Evolutionary conservation across 805 yeast genomes (phyloP), one percentile per base, ranked within the genome.

Genomic region (Candida taoyuanica): DNA sequence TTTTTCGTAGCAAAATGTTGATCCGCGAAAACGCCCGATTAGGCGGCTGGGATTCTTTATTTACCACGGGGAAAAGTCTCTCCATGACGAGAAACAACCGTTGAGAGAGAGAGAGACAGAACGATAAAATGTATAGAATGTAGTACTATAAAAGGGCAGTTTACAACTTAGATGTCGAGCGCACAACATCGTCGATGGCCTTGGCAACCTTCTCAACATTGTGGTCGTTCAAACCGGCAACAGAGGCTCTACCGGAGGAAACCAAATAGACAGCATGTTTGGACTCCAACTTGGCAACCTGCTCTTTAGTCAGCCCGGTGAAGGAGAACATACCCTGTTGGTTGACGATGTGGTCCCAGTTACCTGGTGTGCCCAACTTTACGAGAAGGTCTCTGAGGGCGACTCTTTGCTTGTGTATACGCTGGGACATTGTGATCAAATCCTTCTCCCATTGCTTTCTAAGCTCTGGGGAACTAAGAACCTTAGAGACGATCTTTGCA

Each of bases 251-350:
- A 34, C 98, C 98, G 39, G 84, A 76, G 31, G 78, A 60, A 16
- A 85, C 85, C 60, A 89, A 61, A 60, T 91, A 91, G 33, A 91
- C 79, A 23, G 81, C 95, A 61, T 81, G 95, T 50, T 81, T 75
- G 41, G 72, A 59, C 54, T 86, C 95, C 45, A 89, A 71, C 49
- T 84, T 73, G 36, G 71, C 73, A 39, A 84, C 95, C 77, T 86
- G 91, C 23, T 75, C 81, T 20, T 82, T 68, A 5, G 73, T 64
- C 52, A 91, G 73, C 2, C 96, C 98, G 21, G 98, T 91, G 67
- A 81, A 91, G 25, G 96, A 87, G 62, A 91, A 91, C 98, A 91
- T 91, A 53, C 98, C 98, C 46, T 85, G 83, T 70, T 93, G 98
- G 47, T 71, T 70, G 33, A 79, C 81, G 55, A 91, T 85, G 65